Evolutionary conservation across 2,329 filamentous ascomycete genomes (phyloP).

Genomic region (Diaporthe nobilis): DNA sequence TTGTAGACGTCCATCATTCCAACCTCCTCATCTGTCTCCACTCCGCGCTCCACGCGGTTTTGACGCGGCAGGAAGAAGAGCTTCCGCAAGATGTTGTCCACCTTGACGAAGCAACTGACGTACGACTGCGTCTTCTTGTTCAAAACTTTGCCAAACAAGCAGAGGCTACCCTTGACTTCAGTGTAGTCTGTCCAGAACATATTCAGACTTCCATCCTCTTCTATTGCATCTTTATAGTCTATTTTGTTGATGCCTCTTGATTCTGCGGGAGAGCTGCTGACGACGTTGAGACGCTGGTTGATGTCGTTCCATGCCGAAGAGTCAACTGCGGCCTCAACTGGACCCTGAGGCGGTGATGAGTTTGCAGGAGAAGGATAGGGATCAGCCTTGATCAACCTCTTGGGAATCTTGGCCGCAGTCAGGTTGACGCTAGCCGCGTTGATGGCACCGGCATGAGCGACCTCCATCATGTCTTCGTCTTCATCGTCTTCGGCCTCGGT

Average conservation of each 20-base stretch:
- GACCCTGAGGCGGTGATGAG: conserved; percentile 80
- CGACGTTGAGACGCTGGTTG: conserved; percentile 86
- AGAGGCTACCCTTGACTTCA: conserved; percentile 91
- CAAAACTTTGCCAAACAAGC: conserved; percentile 95
- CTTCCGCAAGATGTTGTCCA: conserved; percentile 94
- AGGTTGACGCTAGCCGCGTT: conserved; percentile 85
- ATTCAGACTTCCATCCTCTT: conserved; percentile 89
- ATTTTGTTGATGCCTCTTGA: conserved; percentile 81
- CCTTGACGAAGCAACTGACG: conserved; percentile 94
- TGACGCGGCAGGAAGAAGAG: conserved; percentile 92
- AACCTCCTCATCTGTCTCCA: conserved; percentile 82
- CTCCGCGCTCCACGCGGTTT: conserved; percentile 67
- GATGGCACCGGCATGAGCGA: conserved; percentile 81
- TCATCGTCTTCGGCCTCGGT: conserved; percentile 76
- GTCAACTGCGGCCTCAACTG: conserved; percentile 73
- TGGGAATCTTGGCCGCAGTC: conserved; percentile 82
- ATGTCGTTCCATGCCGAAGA: conserved; percentile 91
- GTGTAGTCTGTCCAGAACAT: conserved; percentile 99
- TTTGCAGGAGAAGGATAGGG: conserved; percentile 78
- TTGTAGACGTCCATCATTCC: conserved; percentile 91
- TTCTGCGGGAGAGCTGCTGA: conserved; percentile 79
- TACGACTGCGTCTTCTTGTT: conserved; percentile 85
- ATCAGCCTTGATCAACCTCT: conserved; percentile 79
- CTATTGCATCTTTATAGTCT: conserved; percentile 86
- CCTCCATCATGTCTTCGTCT: conserved; percentile 88